A percentile compares a stretch with the other conserved stretches of the same genome.
These are phyloP conservation scores for Isabelozyma pseudorhagii DNA, from an alignment of 805 yeast genomes.

Conservation along the genomic window DNA sequence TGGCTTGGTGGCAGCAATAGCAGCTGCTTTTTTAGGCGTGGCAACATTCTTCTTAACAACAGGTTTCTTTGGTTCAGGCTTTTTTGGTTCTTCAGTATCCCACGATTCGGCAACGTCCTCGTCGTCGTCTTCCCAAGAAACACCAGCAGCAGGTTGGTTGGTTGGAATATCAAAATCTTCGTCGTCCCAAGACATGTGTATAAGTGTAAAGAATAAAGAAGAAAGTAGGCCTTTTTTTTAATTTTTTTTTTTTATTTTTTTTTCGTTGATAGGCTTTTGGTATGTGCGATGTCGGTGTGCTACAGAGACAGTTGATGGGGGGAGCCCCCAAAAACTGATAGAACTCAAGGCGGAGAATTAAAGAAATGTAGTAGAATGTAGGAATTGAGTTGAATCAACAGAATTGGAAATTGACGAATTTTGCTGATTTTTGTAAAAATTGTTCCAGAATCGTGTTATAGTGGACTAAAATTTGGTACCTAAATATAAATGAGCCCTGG, in stretches of 20 bases:
- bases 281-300: background rate
- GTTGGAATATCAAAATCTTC: constrained; percentile 80
- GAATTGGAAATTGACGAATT: too few relatives aligned
- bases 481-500: too few relatives aligned
- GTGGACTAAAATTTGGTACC: too few relatives aligned
- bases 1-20: constrained; percentile 33
- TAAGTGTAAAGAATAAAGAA: background rate
- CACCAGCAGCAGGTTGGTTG: constrained; percentile 41
- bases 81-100: constrained; percentile 74
- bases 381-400: too few relatives aligned
- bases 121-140: constrained; percentile 81
- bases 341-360: too few relatives aligned
- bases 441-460: too few relatives aligned
- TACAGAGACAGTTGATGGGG: background rate
- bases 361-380: too few relatives aligned
- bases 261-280: background rate
- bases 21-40: constrained; percentile 42
- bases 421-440: too few relatives aligned
- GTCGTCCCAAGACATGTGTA: constrained; percentile 67
- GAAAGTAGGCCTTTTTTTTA: background rate
- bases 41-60: constrained; percentile 43
- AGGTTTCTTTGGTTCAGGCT: constrained; percentile 38
- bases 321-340: constrained; percentile 5
- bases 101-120: constrained; percentile 78
- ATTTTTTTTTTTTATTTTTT: too few relatives aligned